Percentiles rank a stretch among this genome's conserved stretches.
Evolutionary conservation across 1,139 yeast species (phyloP).

Genomic region (Eremothecium cymbalariae): DNA sequence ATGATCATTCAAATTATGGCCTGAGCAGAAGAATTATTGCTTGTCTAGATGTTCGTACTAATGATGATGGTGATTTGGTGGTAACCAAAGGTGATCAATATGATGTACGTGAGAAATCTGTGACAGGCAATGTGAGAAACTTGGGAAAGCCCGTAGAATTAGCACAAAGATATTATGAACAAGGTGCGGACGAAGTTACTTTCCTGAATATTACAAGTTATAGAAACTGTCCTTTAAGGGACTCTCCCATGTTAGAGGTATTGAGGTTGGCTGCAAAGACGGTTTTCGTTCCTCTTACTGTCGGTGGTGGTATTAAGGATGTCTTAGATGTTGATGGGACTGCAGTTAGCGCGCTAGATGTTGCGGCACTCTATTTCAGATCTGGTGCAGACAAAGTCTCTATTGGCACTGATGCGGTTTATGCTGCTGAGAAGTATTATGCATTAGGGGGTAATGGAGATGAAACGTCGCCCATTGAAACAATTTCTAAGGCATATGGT

Average conservation of each 20-base stretch:
- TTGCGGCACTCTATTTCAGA: slow-evolving; percentile 82
- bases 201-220: slow-evolving; percentile 91
- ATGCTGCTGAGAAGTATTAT: slow-evolving; percentile 77
- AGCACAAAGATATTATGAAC: slow-evolving; percentile 80
- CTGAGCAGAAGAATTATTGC: slow-evolving; percentile 88
- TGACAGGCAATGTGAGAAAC: slow-evolving; percentile 60
- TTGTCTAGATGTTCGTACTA: slow-evolving; percentile 90
- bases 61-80: slow-evolving; percentile 88
- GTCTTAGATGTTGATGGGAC: slow-evolving; percentile 71
- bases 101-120: slow-evolving; percentile 74
- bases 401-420: slow-evolving; percentile 94
- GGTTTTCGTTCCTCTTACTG: slow-evolving; percentile 91
- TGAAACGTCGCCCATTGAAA: slow-evolving; percentile 83
- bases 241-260: slow-evolving; percentile 92
- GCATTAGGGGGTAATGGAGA: slow-evolving; percentile 46
- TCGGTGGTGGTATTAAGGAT: slow-evolving; percentile 96
- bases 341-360: slow-evolving; percentile 70
- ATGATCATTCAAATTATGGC: slow-evolving; percentile 55
- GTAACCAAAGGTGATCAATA: slow-evolving; percentile 98
- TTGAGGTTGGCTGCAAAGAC: slow-evolving; percentile 75
- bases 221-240: slow-evolving; percentile 83
- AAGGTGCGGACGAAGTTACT: slow-evolving; percentile 96
- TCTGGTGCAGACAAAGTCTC: slow-evolving; percentile 98
- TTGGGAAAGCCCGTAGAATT: slow-evolving; percentile 92
- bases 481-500: slow-evolving; percentile 85